Evolutionary conservation across 2,329 filamentous ascomycete genomes (phyloP).

Genomic region (Ophiostoma montium): DNA sequence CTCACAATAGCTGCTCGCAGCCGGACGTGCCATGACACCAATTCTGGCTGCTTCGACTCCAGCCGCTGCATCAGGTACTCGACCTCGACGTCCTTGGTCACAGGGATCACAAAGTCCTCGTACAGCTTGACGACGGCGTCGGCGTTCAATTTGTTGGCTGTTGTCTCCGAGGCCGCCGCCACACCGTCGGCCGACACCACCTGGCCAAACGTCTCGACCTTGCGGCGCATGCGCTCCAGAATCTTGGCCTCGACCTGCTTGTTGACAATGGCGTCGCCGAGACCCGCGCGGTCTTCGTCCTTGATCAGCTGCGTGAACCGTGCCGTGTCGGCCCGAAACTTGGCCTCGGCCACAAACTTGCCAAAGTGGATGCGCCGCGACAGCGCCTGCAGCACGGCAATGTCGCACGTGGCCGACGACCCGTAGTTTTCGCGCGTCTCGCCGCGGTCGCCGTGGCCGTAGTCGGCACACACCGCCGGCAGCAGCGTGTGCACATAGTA

Average conservation of each 20-base stretch:
- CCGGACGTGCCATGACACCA: conserved; percentile 8
- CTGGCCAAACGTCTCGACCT: conserved; percentile 85
- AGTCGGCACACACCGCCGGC: conserved; percentile 67
- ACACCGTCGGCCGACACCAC: conserved; percentile 54
- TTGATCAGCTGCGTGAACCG: conserved; percentile 72
- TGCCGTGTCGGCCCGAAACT: conserved; percentile 74
- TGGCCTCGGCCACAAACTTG: conserved; percentile 94
- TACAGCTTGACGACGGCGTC: conserved; percentile 88
- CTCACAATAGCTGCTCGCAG: background rate
- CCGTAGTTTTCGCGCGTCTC: conserved; percentile 92
- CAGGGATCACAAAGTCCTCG: conserved; percentile 80
- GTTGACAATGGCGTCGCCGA: conserved; percentile 85
- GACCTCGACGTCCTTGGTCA: conserved; percentile 97
- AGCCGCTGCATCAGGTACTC: conserved; percentile 95
- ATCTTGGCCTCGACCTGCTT: conserved; percentile 81
- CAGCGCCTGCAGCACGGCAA: conserved; percentile 76
- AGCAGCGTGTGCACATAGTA: conserved; percentile 76
- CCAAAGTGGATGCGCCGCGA: conserved; percentile 91
- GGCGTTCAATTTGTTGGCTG: conserved; percentile 64
- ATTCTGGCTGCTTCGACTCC: too few relatives aligned
- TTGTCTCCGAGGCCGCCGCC: conserved; percentile 32
- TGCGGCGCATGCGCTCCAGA: conserved; percentile 69
- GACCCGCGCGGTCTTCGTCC: conserved; percentile 62
- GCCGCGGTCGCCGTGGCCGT: conserved; percentile 63
- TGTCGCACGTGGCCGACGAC: conserved; percentile 80